A percentile compares a stretch with the other conserved stretches of the same genome.
Evolutionary conservation across 306 rosid species (phyloP).

Genomic region (Cajanus cajan): DNA sequence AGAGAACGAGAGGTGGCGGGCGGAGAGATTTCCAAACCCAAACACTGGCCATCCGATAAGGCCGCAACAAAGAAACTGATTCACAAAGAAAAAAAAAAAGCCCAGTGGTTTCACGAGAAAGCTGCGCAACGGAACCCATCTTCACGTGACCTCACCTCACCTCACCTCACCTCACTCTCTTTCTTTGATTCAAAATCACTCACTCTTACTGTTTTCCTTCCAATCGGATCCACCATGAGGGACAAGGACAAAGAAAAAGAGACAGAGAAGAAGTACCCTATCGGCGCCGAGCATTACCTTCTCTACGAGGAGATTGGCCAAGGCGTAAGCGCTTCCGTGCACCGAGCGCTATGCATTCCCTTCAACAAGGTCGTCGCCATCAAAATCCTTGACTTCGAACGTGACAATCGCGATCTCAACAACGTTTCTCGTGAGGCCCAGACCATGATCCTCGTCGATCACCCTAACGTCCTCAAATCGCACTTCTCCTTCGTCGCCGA

Average conservation of each 20-base stretch:
- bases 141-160: neutral
- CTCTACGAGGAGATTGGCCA: slow-evolving; percentile 81
- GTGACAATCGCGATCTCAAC: slow-evolving; percentile 78
- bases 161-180: slow-evolving; percentile 27
- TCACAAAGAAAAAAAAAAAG: no score
- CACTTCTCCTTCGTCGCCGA: slow-evolving; percentile 90
- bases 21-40: neutral
- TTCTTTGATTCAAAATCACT: no score
- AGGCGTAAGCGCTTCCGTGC: slow-evolving; percentile 80
- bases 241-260: no score
- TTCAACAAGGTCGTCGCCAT: slow-evolving; percentile 70
- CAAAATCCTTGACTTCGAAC: slow-evolving; percentile 89
- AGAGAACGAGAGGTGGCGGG: slow-evolving; percentile 7
- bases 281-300: no score
- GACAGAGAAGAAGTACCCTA: no score
- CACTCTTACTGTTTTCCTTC: no score
- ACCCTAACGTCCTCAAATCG: slow-evolving; percentile 86
- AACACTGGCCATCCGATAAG: neutral
- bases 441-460: slow-evolving; percentile 84
- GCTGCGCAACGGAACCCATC: neutral
- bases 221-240: no score
- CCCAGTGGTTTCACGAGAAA: neutral
- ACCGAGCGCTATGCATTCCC: slow-evolving; percentile 72
- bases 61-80: no score
- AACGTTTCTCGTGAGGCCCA: slow-evolving; percentile 84